phyloP scores from a whole-genome alignment of 2,329 filamentous ascomycete species.

The Colletotrichum zoysiae region DNA sequence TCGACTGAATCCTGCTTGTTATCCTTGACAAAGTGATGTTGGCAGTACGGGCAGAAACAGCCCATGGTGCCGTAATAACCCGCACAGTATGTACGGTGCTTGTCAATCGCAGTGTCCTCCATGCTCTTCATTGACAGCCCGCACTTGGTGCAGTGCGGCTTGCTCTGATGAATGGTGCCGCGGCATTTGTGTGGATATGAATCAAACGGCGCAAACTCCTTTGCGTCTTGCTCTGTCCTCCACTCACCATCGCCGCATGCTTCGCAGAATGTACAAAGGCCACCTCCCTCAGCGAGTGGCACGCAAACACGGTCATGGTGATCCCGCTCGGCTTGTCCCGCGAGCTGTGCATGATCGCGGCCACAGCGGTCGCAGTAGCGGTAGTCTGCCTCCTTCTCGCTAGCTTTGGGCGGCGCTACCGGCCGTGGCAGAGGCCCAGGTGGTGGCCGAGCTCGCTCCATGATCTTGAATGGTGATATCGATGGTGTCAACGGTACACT shows the following conservation, averaged over 20 bases:
- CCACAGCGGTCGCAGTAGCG: slow-evolving; percentile 46
- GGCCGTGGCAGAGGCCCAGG: slow-evolving; percentile 27
- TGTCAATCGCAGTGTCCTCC: slow-evolving; percentile 26
- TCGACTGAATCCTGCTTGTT: not conserved
- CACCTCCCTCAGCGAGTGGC: slow-evolving; percentile 39
- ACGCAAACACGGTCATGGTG: slow-evolving; percentile 44
- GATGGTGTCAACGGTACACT: not conserved
- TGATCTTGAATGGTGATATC: slow-evolving; percentile 13
- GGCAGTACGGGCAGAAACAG: slow-evolving; percentile 45
- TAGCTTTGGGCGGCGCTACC: slow-evolving; percentile 34
- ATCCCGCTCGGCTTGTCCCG: slow-evolving; percentile 38
- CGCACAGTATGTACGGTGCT: slow-evolving; percentile 40
- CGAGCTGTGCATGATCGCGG: slow-evolving; percentile 43
- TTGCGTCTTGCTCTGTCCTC: slow-evolving; percentile 30
- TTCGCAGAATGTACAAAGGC: slow-evolving; percentile 41
- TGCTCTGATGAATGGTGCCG: slow-evolving; percentile 12
- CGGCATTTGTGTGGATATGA: slow-evolving; percentile 42
- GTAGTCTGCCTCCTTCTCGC: slow-evolving; percentile 40
- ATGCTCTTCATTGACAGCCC: slow-evolving; percentile 32
- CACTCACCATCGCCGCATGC: slow-evolving; percentile 40
- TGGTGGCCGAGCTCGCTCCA: slow-evolving; percentile 21
- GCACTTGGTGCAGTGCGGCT: slow-evolving; percentile 42
- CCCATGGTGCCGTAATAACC: slow-evolving; percentile 40
- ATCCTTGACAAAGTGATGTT: slow-evolving; percentile 9
- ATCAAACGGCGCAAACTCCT: slow-evolving; percentile 22